Evolutionary conservation across 257 asterid genomes (phyloP).

Genomic region (Solanum dulcamara): DNA sequence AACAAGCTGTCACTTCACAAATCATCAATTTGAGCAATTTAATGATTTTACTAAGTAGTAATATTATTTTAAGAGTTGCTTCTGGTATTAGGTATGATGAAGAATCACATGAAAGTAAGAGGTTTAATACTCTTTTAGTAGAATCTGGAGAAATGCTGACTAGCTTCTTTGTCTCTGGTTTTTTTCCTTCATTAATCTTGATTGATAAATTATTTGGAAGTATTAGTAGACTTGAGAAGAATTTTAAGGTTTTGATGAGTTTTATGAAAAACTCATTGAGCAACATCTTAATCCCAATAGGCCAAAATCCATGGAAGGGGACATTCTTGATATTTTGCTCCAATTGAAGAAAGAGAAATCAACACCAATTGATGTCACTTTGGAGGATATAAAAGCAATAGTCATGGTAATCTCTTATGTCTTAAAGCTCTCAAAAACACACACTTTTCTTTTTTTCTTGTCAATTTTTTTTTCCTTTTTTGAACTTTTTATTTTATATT

Average conservation of each 20-base stretch:
- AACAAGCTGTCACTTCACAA: neutral
- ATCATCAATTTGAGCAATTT: neutral
- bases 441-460: too few species aligned
- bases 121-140: neutral
- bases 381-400: neutral
- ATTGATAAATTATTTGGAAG: neutral
- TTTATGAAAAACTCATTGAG: neutral
- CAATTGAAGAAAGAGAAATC: neutral
- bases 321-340: neutral
- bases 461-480: too few species aligned
- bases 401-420: neutral
- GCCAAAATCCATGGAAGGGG: neutral
- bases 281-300: neutral
- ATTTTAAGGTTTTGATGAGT: neutral
- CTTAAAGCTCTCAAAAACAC: neutral
- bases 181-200: neutral
- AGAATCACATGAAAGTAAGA: neutral
- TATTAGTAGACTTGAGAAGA: neutral
- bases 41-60: neutral
- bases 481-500: too few species aligned
- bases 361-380: neutral
- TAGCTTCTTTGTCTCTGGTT: neutral
- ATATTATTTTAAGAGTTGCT: neutral
- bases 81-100: neutral
- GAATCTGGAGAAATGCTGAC: neutral